Percentiles rank a stretch among this genome's conserved stretches.
These are phyloP conservation scores for Scedosporium minutisporum DNA, from an alignment of 2,329 filamentous ascomycete genomes.

Conservation along the genomic window DNA sequence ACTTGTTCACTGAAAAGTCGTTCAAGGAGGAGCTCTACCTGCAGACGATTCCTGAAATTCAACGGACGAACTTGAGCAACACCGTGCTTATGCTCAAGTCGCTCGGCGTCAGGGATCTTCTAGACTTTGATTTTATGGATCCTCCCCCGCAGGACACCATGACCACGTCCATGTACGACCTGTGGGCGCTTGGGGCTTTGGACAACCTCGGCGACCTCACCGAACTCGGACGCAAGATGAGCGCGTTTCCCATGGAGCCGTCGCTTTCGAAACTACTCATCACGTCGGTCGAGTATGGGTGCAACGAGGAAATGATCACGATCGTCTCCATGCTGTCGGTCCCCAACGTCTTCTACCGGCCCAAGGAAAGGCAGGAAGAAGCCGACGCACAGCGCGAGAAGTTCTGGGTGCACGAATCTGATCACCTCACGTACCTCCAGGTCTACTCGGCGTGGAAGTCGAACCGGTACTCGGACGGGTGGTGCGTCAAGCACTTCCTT, in stretches of 20 bases:
- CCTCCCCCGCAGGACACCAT: conserved; percentile 97
- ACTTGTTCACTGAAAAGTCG: conserved; percentile 86
- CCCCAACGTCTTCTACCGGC: conserved; percentile 91
- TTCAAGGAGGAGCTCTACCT: conserved; percentile 96
- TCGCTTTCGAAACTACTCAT: conserved; percentile 91
- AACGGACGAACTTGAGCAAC: conserved; percentile 90
- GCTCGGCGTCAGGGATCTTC: conserved; percentile 81
- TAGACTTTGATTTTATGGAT: conserved; percentile 99
- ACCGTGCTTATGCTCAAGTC: conserved; percentile 92
- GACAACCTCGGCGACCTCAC: conserved; percentile 93
- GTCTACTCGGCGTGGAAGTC: conserved; percentile 93
- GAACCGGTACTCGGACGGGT: conserved; percentile 81
- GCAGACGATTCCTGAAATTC: conserved; percentile 94
- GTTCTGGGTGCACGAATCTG: conserved; percentile 96
- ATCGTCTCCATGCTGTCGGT: conserved; percentile 98
- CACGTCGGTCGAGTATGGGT: conserved; percentile 79
- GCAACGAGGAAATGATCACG: conserved; percentile 95
- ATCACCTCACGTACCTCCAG: conserved; percentile 90
- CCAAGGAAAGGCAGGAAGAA: conserved; percentile 93
- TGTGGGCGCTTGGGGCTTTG: conserved; percentile 89
- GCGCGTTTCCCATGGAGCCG: conserved; percentile 95
- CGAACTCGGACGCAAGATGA: conserved; percentile 81
- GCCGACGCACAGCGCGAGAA: conserved; percentile 92
- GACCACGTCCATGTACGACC: conserved; percentile 90
- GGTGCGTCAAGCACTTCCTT: conserved; percentile 89